Conservation (phyloP, 208 protist species). For the Leishmania lainsoni region DNA sequence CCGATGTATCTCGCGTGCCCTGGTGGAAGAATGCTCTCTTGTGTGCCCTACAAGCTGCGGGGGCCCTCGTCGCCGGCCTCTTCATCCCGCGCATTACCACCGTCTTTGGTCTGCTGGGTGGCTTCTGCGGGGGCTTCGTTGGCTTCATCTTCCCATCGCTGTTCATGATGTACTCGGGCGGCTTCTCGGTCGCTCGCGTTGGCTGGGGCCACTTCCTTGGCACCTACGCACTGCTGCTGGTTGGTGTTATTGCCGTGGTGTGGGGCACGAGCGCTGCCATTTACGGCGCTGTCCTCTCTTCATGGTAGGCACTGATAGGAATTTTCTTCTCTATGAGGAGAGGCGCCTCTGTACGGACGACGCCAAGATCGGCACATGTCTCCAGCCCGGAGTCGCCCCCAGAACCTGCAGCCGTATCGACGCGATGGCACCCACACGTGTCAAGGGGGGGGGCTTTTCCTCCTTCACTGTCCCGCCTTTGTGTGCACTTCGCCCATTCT, state of each 20-base stretch:
- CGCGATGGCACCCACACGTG: not conserved
- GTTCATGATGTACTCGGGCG: slow-evolving; percentile 34
- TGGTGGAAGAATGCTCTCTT: slow-evolving; percentile 60
- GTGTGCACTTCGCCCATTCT: not conserved
- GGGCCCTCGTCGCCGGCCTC: slow-evolving; percentile 55
- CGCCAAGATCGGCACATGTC: no score
- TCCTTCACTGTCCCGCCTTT: not conserved
- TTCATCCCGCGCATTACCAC: slow-evolving; percentile 73
- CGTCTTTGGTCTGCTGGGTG: slow-evolving; percentile 76
- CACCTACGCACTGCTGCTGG: slow-evolving; percentile 59
- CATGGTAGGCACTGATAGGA: not conserved
- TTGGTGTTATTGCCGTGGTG: slow-evolving; percentile 60
- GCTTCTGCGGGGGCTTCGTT: slow-evolving; percentile 72
- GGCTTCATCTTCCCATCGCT: slow-evolving; percentile 79
- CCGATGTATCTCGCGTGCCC: slow-evolving; percentile 33
- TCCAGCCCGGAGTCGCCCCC: not conserved
- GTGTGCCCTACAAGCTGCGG: slow-evolving; percentile 31
- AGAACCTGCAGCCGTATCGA: not conserved
- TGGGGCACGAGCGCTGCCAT: slow-evolving; percentile 65
- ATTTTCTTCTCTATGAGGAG: not conserved
- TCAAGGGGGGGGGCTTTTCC: not conserved
- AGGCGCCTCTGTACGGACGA: not conserved
- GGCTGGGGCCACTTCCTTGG: slow-evolving; percentile 58
- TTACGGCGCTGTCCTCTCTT: slow-evolving; percentile 41
- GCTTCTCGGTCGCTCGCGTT: slow-evolving; percentile 14